These are phyloP conservation scores for Triticum timopheevii DNA, from an alignment of 176 grass and related monocot species.

Conservation along the genomic window DNA sequence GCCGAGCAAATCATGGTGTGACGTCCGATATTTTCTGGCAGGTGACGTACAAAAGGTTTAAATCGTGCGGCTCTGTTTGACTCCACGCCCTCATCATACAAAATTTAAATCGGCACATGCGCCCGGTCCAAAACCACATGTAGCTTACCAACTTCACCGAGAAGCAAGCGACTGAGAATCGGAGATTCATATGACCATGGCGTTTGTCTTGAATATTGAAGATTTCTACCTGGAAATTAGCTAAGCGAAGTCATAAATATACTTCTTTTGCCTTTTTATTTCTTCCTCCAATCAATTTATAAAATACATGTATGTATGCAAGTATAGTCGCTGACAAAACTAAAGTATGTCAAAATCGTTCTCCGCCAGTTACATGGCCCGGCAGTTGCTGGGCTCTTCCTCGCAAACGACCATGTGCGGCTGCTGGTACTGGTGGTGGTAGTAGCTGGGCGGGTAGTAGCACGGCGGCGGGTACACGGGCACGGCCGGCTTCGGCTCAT, in stretches of 20 bases:
- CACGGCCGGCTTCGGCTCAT: not conserved
- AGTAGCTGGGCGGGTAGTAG: slow-evolving; percentile 1
- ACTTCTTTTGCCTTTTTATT: no score
- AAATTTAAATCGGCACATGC: not conserved
- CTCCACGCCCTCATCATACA: not conserved
- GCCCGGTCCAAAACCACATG: not conserved
- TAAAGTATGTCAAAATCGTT: not conserved
- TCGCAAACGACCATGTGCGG: slow-evolving; percentile 22
- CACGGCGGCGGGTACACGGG: not conserved
- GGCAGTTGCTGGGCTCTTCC: slow-evolving; percentile 19
- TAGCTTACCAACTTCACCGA: not conserved
- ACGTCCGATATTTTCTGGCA: not conserved
- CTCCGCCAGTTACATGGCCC: slow-evolving; percentile 24
- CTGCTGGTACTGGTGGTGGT: not conserved
- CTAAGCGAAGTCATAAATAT: no score
- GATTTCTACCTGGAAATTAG: not conserved
- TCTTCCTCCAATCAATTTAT: no score
- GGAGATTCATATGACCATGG: no score
- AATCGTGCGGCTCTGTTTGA: not conserved
- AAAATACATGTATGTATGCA: no score
- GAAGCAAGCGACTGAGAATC: not conserved
- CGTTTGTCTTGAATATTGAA: no score
- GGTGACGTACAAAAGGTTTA: not conserved
- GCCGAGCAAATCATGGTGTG: not conserved
- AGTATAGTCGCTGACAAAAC: no score